Evolutionary conservation across 768 basidiomycete species (phyloP).

Genomic region (Auriscalpium orientale): DNA sequence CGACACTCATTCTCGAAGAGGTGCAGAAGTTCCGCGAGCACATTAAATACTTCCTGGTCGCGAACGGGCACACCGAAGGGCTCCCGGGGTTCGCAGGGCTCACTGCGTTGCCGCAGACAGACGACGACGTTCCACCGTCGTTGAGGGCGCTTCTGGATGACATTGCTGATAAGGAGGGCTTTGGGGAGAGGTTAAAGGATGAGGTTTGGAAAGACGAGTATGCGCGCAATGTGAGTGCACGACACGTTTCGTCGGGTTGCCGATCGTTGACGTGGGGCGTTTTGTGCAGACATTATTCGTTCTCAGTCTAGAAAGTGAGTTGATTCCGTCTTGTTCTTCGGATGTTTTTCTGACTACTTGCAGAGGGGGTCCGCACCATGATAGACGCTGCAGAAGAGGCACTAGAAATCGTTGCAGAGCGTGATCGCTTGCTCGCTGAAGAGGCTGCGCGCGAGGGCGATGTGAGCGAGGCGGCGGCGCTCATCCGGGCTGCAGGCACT

Average conservation of each 20-base stretch:
- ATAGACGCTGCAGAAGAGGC: slow-evolving; percentile 28
- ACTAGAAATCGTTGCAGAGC: slow-evolving; percentile 22
- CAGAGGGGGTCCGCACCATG: slow-evolving; percentile 28
- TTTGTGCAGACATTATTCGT: slow-evolving; percentile 32
- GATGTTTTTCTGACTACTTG: not conserved
- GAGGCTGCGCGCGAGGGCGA: not conserved
- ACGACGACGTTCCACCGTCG: slow-evolving; percentile 16
- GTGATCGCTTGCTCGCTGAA: slow-evolving; percentile 18
- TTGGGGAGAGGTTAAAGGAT: slow-evolving; percentile 26
- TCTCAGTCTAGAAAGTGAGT: slow-evolving; percentile 41
- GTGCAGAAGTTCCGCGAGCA: slow-evolving; percentile 34
- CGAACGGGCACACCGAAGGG: slow-evolving; percentile 11
- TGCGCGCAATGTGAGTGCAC: slow-evolving; percentile 31
- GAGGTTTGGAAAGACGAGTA: slow-evolving; percentile 38
- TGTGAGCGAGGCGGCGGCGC: not conserved
- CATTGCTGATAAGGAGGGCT: slow-evolving; percentile 25
- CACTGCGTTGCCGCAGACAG: slow-evolving; percentile 1
- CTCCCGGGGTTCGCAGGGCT: not conserved
- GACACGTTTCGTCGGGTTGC: not conserved
- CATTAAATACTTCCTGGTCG: slow-evolving; percentile 27
- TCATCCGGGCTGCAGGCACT: not conserved
- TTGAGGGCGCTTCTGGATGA: slow-evolving; percentile 35
- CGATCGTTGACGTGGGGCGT: not conserved
- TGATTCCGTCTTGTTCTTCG: not conserved
- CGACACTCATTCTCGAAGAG: slow-evolving; percentile 29